These are phyloP conservation scores for Terana coerulea DNA, from an alignment of 768 basidiomycete genomes.

Conservation along the genomic window DNA sequence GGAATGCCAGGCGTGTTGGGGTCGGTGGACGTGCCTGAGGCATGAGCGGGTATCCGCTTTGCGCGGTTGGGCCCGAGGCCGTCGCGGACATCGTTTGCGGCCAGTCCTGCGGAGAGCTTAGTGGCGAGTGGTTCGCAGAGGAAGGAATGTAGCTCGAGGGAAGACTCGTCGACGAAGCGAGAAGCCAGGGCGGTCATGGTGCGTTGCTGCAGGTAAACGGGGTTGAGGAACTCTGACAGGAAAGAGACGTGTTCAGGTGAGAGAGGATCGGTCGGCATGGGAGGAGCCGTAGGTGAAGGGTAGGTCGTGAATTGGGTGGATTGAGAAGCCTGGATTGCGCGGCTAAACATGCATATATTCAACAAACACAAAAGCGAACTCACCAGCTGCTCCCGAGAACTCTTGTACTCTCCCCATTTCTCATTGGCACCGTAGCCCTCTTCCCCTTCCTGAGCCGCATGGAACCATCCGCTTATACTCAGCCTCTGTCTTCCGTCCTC, in stretches of 20 bases:
- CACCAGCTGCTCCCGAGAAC: conserved; percentile 91
- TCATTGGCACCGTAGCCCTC: conserved; percentile 70
- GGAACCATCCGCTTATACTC: conserved; percentile 97
- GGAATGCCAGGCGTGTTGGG: conserved; percentile 12
- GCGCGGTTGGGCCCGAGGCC: conserved; percentile 50
- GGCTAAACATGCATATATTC: neutral
- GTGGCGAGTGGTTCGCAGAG: conserved; percentile 65
- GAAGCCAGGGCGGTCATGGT: conserved; percentile 76
- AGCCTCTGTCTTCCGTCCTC: conserved; percentile 72
- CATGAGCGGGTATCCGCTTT: conserved; percentile 61
- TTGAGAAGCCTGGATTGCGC: conserved; percentile 47
- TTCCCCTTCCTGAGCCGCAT: conserved; percentile 86
- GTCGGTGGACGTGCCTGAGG: conserved; percentile 46
- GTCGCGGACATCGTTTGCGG: conserved; percentile 60
- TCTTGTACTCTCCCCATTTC: conserved; percentile 49
- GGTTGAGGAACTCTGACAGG: conserved; percentile 83
- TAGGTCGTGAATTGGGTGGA: conserved; percentile 55
- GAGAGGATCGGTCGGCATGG: conserved; percentile 48
- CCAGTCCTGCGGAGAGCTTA: conserved; percentile 61
- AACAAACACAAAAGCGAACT: conserved; percentile 30
- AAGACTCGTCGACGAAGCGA: conserved; percentile 84
- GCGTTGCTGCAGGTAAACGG: conserved; percentile 80
- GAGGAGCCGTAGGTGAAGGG: conserved; percentile 38
- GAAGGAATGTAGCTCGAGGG: conserved; percentile 86
- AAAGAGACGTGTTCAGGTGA: conserved; percentile 60